These are phyloP conservation scores for Rhizophora mangle DNA, from an alignment of 345 rosid genomes.

Conservation along the genomic window DNA sequence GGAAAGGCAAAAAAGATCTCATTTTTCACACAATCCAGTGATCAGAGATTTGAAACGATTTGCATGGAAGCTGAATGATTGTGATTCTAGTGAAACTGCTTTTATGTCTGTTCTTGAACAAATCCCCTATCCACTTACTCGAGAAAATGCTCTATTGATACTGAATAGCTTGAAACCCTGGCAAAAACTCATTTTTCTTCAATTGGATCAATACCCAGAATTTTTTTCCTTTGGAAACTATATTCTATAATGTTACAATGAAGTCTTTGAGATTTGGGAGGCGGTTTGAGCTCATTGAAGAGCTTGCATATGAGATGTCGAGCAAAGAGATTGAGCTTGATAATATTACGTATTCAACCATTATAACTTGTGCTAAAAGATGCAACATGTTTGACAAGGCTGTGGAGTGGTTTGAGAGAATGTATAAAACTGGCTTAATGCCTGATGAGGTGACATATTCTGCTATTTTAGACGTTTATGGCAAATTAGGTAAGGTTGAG, in stretches of 20 bases:
- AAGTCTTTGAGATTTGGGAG: slow-evolving; percentile 80
- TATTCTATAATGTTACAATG: slow-evolving; percentile 77
- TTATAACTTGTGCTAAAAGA: slow-evolving; percentile 81
- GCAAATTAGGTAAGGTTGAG: slow-evolving; percentile 72
- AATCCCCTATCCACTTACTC: slow-evolving; percentile 50
- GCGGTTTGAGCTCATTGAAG: slow-evolving; percentile 79
- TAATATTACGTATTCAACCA: slow-evolving; percentile 92
- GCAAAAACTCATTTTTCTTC: slow-evolving; percentile 72
- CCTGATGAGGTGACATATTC: slow-evolving; percentile 96
- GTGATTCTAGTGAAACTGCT: slow-evolving; percentile 42
- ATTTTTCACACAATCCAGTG: slow-evolving; percentile 58
- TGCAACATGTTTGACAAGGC: slow-evolving; percentile 70
- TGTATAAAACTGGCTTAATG: slow-evolving; percentile 89
- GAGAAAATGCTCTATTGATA: slow-evolving; percentile 66
- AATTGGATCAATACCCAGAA: slow-evolving; percentile 65
- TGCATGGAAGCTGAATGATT: slow-evolving; percentile 65
- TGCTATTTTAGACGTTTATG: slow-evolving; percentile 77
- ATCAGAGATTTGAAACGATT: slow-evolving; percentile 58
- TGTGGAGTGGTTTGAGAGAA: slow-evolving; percentile 87
- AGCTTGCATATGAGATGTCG: slow-evolving; percentile 81
- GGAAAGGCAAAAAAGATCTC: slow-evolving; percentile 68
- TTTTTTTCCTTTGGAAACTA: slow-evolving; percentile 72
- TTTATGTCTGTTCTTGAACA: slow-evolving; percentile 49
- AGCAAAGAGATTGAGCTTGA: slow-evolving; percentile 69
- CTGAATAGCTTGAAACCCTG: slow-evolving; percentile 67